These are phyloP conservation scores for Vigna nakashimae DNA, from an alignment of 306 rosid genomes.

Conservation along the genomic window DNA sequence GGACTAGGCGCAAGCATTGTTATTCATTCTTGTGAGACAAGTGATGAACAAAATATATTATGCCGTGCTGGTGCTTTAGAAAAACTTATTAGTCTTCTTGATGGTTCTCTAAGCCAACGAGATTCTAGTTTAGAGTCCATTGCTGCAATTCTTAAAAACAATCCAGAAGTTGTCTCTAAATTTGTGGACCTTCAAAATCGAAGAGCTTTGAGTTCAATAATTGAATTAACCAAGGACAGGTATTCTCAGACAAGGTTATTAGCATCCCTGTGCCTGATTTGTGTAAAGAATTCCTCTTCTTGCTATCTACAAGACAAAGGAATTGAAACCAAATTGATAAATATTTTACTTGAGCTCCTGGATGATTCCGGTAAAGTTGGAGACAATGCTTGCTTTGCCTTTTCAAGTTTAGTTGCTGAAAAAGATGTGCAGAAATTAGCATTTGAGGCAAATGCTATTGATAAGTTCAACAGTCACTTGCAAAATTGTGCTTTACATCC, in stretches of 20 bases:
- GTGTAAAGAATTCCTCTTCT: conserved; percentile 74
- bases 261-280: conserved; percentile 82
- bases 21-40: conserved; percentile 77
- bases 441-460: conserved; percentile 91
- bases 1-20: conserved; percentile 90
- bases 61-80: conserved; percentile 69
- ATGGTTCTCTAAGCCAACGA: conserved; percentile 81
- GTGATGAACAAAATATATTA: conserved; percentile 66
- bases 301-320: conserved; percentile 76
- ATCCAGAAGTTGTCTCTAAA: conserved; percentile 70
- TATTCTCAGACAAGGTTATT: conserved; percentile 79
- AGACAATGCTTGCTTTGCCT: conserved; percentile 82
- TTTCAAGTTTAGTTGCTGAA: conserved; percentile 72
- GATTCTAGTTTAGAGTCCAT: conserved; percentile 92
- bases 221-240: conserved; percentile 79
- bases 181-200: conserved; percentile 67
- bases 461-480: conserved; percentile 73
- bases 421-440: conserved; percentile 89
- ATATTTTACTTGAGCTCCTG: conserved; percentile 88
- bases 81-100: conserved; percentile 72
- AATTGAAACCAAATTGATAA: conserved; percentile 75
- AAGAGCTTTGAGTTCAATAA: conserved; percentile 70
- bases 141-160: conserved; percentile 68
- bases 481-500: conserved; percentile 58
- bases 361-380: conserved; percentile 91